Conservation (phyloP, 805 yeast genomes). For the Ogataea methylovora region DNA sequence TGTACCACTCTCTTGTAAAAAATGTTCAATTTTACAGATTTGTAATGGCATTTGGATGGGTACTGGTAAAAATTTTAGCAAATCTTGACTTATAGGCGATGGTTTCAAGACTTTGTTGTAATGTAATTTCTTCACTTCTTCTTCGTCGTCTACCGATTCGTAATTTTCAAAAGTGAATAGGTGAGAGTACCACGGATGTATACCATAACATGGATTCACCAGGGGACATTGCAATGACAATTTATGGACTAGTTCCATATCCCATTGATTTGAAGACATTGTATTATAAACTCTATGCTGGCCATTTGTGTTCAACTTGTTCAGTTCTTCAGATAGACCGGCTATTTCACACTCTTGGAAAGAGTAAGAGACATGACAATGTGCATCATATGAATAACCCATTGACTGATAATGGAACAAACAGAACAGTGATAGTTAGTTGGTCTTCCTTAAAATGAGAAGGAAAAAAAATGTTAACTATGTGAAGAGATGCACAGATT, state of each 20-base stretch:
- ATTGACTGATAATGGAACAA: too few relatives aligned
- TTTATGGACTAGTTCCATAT: slow-evolving; percentile 19
- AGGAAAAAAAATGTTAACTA: too few relatives aligned
- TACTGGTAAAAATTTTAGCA: slow-evolving; percentile 47
- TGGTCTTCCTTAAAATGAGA: too few relatives aligned
- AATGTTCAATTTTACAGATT: slow-evolving; percentile 23
- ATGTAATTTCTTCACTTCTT: slow-evolving; percentile 39
- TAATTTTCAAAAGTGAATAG: slow-evolving; percentile 33
- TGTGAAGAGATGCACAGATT: too few relatives aligned
- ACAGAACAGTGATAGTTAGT: too few relatives aligned
- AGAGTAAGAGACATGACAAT: slow-evolving; percentile 33
- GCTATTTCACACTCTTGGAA: too few relatives aligned
- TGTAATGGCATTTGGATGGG: slow-evolving; percentile 42
- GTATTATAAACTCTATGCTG: slow-evolving; percentile 14
- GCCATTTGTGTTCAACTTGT: slow-evolving; percentile 2
- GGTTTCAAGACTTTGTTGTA: slow-evolving; percentile 45
- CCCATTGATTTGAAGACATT: slow-evolving; percentile 44
- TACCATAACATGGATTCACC: slow-evolving; percentile 51
- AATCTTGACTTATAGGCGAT: slow-evolving; percentile 25
- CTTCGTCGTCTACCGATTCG: slow-evolving; percentile 2
- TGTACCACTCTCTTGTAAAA: slow-evolving; percentile 15
- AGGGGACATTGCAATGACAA: slow-evolving; percentile 9
- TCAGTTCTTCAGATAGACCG: slow-evolving; percentile 3
- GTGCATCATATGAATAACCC: too few relatives aligned
- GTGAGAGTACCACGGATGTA: slow-evolving; percentile 93